Conservation (phyloP, 345 rosid genomes). For the Pistacia vera region DNA sequence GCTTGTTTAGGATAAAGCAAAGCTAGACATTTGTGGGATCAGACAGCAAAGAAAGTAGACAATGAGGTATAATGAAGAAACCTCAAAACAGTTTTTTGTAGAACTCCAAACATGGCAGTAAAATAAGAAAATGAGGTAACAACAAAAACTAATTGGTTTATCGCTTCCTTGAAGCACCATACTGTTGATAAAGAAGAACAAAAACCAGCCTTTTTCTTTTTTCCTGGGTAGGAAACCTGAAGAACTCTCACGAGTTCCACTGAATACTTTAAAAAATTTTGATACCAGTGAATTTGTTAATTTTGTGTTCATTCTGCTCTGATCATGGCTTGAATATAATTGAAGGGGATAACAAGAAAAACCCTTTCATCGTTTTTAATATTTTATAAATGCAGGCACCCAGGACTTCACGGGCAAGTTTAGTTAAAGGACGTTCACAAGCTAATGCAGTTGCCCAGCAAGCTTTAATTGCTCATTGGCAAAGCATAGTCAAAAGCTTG, state of each 20-base stretch:
- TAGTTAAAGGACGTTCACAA: slow-evolving; percentile 95
- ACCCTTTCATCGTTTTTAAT: not conserved
- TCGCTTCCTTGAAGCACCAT: not conserved
- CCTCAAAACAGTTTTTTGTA: not conserved
- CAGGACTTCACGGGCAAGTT: slow-evolving; percentile 88
- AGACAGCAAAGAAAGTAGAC: not conserved
- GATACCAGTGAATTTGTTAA: not conserved
- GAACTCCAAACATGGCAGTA: not conserved
- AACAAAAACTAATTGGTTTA: not conserved
- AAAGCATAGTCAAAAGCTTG: slow-evolving; percentile 91
- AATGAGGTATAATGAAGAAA: not conserved
- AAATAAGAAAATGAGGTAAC: not conserved
- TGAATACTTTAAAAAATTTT: not conserved
- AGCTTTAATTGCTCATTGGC: slow-evolving; percentile 98
- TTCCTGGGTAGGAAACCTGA: not conserved
- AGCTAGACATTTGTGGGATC: not conserved
- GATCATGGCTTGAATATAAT: not conserved
- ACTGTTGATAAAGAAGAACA: not conserved
- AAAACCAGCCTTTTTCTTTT: not conserved
- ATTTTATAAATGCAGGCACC: slow-evolving; percentile 72
- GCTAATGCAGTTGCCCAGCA: slow-evolving; percentile 97
- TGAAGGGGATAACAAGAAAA: not conserved
- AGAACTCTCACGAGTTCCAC: not conserved
- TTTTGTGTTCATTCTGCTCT: not conserved
- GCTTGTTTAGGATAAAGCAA: not conserved